Percentiles rank a stretch among this genome's conserved stretches.
Evolutionary conservation across 129 eudicot genomes (phyloP).

Genomic region (Apium graveolens): DNA sequence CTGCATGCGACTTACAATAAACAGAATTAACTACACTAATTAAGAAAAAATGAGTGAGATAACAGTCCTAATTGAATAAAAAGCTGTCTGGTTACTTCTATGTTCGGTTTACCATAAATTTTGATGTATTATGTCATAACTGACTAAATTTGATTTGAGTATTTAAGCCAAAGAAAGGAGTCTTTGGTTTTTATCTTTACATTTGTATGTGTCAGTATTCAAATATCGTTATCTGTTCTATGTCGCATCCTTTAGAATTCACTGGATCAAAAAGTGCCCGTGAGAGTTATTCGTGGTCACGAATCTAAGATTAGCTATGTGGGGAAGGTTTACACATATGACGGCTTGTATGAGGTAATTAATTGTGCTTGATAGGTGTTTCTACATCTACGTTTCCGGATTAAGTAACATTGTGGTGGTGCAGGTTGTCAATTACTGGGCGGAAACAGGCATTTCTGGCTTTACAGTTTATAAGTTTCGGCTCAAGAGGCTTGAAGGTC

Average conservation of each 20-base stretch:
- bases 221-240: not conserved
- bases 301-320: constrained; percentile 55
- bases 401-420: constrained; percentile 1
- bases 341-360: constrained; percentile 76
- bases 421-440: constrained; percentile 78
- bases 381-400: not conserved
- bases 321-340: constrained; percentile 93
- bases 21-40: not conserved
- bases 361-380: not conserved
- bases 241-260: constrained; percentile 39
- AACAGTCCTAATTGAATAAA: not conserved
- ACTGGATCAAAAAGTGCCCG: constrained; percentile 56
- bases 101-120: not conserved
- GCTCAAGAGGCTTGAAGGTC: constrained; percentile 68
- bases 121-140: not conserved
- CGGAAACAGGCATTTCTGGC: constrained; percentile 84
- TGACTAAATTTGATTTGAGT: not conserved
- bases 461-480: constrained; percentile 72
- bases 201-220: too few relatives aligned
- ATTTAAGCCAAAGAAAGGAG: not conserved
- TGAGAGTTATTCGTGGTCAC: constrained; percentile 83
- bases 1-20: not conserved
- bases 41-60: not conserved
- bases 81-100: not conserved
- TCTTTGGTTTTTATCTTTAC: not conserved